These are phyloP conservation scores for Naematelia encephala DNA, from an alignment of 768 basidiomycete genomes.

Conservation along the genomic window DNA sequence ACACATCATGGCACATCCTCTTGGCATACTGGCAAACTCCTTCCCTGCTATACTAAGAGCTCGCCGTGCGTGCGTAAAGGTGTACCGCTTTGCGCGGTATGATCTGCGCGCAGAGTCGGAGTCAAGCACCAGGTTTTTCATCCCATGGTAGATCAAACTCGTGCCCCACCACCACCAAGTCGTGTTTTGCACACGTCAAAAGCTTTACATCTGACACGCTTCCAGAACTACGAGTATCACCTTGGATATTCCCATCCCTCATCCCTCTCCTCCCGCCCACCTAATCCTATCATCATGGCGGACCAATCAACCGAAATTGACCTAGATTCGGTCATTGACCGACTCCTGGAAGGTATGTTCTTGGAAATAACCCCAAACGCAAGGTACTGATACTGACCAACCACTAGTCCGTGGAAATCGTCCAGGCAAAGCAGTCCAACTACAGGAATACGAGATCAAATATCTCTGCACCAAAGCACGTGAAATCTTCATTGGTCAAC, in stretches of 20 bases:
- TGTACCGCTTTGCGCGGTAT: too few species aligned
- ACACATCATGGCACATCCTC: too few species aligned
- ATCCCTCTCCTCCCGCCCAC: conserved; percentile 1
- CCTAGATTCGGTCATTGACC: conserved; percentile 98
- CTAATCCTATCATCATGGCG: conserved; percentile 38
- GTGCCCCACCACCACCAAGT: too few species aligned
- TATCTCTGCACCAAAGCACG: conserved; percentile 97
- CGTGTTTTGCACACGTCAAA: not conserved
- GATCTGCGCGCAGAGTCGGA: too few species aligned
- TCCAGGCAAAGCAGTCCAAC: conserved; percentile 95
- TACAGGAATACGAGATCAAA: conserved; percentile 99
- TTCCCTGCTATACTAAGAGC: too few species aligned
- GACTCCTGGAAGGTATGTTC: conserved; percentile 92
- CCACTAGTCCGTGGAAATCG: conserved; percentile 87
- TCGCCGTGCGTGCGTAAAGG: too few species aligned
- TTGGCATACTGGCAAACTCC: too few species aligned
- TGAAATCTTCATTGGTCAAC: conserved; percentile 99
- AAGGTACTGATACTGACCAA: not conserved
- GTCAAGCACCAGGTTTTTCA: too few species aligned
- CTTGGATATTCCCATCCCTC: not conserved
- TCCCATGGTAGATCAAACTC: too few species aligned
- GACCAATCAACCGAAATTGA: conserved; percentile 73
- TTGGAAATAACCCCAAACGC: not conserved
- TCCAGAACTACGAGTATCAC: not conserved
- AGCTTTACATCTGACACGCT: not conserved